Evolutionary conservation across 2,329 filamentous ascomycete genomes (phyloP), one percentile per base, ranked within the genome.

Genomic region (Mariannaea sp.): DNA sequence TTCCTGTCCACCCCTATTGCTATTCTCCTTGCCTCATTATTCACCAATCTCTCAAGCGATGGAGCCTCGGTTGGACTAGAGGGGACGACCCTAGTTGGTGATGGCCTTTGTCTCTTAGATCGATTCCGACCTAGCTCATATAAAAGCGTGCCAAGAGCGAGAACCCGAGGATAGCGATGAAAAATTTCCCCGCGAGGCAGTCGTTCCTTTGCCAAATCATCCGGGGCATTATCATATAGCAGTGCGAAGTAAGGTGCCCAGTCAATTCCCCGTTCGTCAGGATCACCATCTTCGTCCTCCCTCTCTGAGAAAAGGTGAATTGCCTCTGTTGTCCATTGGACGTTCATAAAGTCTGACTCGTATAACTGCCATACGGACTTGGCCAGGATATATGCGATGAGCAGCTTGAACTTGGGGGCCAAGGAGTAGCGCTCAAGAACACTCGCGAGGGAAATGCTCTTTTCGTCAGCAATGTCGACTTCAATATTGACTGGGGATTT

Each of bases 341-440:
- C 29, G 20, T 33, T 43, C 54, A 53, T 57, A 32, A 47, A 57
- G n/a, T 57, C 49, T 2, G 54, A 53, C n/a, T 57, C 54, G 27
- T 57, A 57, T 36, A 49, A 57, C 27, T 53, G 44, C 54, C 54
- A 57, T 22, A 53, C 40, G 4, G 54, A 46, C n/a, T 57, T 38
- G 12, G 54, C 49, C 26, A 57, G 29, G 14, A 50, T 43, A 14
- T 57, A 57, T 10, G 54, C 49, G 8, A 57, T 39, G 16, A 49
- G 27, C 5, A 48, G 30, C 29, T 50, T 55, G n/a, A 36, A 13
- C 27, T 42, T 35, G 13, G 47, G 39, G 9, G 13, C 20, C 5
- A 54, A 13, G n/a, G 24, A 22, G 14, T 49, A 43, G 20, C 16
- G 6, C 4, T 44, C 17, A 3, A 55, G 48, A 5, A 51, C 45